Evolutionary conservation across 768 basidiomycete genomes (phyloP).

Genomic region (Roridomyces roridus): DNA sequence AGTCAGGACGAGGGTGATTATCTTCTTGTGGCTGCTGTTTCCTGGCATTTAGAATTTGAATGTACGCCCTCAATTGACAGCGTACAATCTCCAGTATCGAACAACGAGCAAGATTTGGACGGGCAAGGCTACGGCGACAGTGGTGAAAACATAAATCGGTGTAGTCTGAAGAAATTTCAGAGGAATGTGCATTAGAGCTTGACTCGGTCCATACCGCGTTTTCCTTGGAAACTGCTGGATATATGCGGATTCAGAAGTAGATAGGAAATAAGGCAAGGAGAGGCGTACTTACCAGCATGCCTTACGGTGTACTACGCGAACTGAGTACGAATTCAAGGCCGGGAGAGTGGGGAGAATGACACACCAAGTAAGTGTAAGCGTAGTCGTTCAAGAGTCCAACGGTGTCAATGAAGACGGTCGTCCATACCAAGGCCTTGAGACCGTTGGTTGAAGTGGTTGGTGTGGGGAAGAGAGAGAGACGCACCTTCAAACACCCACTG

Average conservation of each 20-base stretch:
- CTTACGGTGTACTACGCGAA: background rate
- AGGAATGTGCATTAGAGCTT: background rate
- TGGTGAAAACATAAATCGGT: slow-evolving; percentile 3
- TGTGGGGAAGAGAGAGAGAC: too few relatives aligned
- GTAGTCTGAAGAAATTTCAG: background rate
- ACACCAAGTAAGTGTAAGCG: too few relatives aligned
- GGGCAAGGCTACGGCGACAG: background rate
- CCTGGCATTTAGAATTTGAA: too few relatives aligned
- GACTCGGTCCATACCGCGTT: too few relatives aligned
- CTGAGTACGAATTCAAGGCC: too few relatives aligned
- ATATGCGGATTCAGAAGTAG: background rate
- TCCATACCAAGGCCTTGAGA: too few relatives aligned
- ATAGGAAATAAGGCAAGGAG: background rate
- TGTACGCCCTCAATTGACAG: too few relatives aligned
- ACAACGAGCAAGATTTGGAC: background rate
- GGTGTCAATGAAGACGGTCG: background rate
- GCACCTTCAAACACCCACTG: background rate
- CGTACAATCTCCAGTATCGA: slow-evolving; percentile 5
- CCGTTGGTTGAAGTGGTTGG: too few relatives aligned
- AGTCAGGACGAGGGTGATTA: background rate
- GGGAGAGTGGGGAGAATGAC: background rate
- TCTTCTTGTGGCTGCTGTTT: background rate
- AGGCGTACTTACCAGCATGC: background rate
- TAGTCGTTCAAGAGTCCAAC: too few relatives aligned
- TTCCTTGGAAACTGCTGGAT: background rate